Evolutionary conservation across 106 monocot genomes (phyloP), one percentile per base, ranked within the genome.

Genomic region (Ottelia alismoides): DNA sequence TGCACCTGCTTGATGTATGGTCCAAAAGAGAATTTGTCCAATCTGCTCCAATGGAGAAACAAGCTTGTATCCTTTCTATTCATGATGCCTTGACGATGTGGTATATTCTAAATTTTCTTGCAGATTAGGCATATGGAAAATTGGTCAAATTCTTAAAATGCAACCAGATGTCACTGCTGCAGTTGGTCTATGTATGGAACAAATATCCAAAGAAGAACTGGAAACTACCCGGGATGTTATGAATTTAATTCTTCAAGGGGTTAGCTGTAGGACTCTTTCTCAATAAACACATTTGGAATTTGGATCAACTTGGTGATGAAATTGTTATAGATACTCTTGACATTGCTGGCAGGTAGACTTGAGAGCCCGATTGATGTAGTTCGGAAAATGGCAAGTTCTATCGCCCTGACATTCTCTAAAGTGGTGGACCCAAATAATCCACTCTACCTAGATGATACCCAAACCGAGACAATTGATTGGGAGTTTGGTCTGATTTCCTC

Each of bases 101-200:
- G 12, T 22, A 61, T 25, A 64, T 47, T 25, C 22, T 14, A 20
- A 35, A 2, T 0, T 49, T 25, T 32, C 59, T 47, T 68, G 31
- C 0, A 70, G 76, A 57, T 69, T 78, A 32, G 57, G 66, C 4
- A 57, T 31, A 68, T 52, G 43, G 31, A n/a, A n/a, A n/a, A n/a
- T n/a, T n/a, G n/a, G n/a, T n/a, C n/a, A n/a, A n/a, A n/a, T n/a
- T n/a, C n/a, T n/a, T n/a, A n/a, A n/a, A n/a, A n/a, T n/a, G n/a
- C n/a, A n/a, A n/a, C n/a, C 67, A 98, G 98, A 85, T 70, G 52
- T 98, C 24, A 90, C 98, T 61, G 85, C 89, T 49, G 85, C 82
- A 66, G 55, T 98, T 72, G 98, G 90, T 40, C 69, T 90, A 50
- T 85, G 71, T 70, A 6, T 90, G 27, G 82, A 90, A 65, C 82